Evolutionary conservation across 768 basidiomycete genomes (phyloP), one percentile per base, ranked within the genome.

Genomic region (Amanita molliuscula): DNA sequence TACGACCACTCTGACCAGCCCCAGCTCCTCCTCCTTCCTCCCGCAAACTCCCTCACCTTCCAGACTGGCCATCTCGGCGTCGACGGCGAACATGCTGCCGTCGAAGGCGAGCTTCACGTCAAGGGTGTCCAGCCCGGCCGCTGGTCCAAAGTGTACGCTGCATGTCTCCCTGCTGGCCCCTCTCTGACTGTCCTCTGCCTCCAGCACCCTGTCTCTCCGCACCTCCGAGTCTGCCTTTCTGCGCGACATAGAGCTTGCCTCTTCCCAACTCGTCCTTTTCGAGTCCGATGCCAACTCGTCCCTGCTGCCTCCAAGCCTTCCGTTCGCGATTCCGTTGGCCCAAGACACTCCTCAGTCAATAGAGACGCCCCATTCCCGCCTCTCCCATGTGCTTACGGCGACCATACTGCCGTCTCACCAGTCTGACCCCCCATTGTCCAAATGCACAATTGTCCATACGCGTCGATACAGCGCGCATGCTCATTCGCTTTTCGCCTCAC

Each of bases 21-120:
- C 15, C 84, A 91, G 66, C 73, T 92, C 42, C 70, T 90, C 53
- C 82, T 94, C 53, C 70, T 82, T 10, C 90, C 91, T 0, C 73
- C 79, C 11, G 69, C 76, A 44, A 77, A 85, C 61, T 73, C 80
- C 18, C 70, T 86, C 50, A 77, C 81, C 62, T 94, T 93, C 59
- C 91, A 93, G 67, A 85, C 82, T 58, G 91, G 91, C 9, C 88
- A 77, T 61, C 71, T 93, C 6, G 91, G 91, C 45, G 86, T 83
- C 20, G 87, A 89, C 50, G 86, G 77, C 46, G 89, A 91, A 64
- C 75, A 73, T 52, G 87, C 89, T 11, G 83, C 87, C 7, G 77
- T 93, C 47, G 89, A 91, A 60, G 91, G 91, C 42, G 90, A 92
- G 61, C 72, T 93, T 15, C 90, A 92, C 62, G 70, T 92, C 56